Evolutionary conservation across 2,329 filamentous ascomycete genomes (phyloP).

Genomic region (Magnaporthiopsis poae): DNA sequence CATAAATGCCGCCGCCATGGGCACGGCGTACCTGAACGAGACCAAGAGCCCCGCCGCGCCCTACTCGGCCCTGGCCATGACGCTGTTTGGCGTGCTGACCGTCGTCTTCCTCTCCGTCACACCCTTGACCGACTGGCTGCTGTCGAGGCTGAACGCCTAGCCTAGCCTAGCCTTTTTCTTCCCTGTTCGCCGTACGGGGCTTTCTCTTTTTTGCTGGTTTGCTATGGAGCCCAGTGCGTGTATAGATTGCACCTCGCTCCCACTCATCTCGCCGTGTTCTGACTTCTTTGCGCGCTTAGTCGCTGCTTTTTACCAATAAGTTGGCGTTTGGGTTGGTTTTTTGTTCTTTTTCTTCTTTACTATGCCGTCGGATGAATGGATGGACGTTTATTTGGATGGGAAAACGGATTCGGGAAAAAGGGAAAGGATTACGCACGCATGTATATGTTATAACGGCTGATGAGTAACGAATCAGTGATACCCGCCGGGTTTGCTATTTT

Average conservation of each 20-base stretch:
- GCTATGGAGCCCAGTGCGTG: neutral
- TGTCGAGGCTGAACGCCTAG: conserved; percentile 19
- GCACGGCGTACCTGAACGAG: conserved; percentile 48
- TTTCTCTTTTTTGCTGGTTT: neutral
- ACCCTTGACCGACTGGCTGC: conserved; percentile 31
- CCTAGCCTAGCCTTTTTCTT: neutral
- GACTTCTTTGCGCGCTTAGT: too few species aligned
- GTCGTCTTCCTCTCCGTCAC: conserved; percentile 43
- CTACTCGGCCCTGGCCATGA: conserved; percentile 49
- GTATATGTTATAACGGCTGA: too few species aligned
- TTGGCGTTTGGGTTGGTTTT: neutral
- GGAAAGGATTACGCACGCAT: neutral
- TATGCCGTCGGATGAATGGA: too few species aligned
- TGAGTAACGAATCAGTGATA: too few species aligned
- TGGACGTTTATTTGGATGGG: neutral
- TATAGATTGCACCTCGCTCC: too few species aligned
- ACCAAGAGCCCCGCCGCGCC: conserved; percentile 41
- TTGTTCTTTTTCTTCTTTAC: neutral
- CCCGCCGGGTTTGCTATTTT: too few species aligned
- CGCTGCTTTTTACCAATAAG: too few species aligned
- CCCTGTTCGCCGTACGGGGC: neutral
- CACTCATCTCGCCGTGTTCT: too few species aligned
- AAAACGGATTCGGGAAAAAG: neutral
- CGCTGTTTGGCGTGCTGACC: conserved; percentile 45
- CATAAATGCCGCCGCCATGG: conserved; percentile 52